A percentile compares a stretch with the other conserved stretches of the same genome.
These are phyloP conservation scores for Acrodontium crateriforme DNA, from an alignment of 2,329 filamentous ascomycete genomes.

Conservation along the genomic window DNA sequence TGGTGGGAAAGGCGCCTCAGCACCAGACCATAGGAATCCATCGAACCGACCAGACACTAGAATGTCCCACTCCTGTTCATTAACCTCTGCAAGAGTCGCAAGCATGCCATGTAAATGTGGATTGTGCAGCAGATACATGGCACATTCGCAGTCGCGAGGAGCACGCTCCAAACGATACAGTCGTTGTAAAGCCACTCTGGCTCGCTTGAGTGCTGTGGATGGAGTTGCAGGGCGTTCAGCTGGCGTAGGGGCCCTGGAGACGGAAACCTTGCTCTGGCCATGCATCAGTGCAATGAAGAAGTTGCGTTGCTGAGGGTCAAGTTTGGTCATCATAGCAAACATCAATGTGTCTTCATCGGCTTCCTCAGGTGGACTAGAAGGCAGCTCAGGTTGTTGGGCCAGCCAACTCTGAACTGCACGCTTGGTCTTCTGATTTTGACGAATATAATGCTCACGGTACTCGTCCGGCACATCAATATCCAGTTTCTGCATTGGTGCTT, in stretches of 20 bases:
- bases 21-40: slow-evolving; percentile 87
- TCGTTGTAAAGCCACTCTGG: slow-evolving; percentile 65
- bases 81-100: slow-evolving; percentile 75
- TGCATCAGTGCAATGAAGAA: slow-evolving; percentile 71
- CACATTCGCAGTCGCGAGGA: slow-evolving; percentile 74
- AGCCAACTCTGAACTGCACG: slow-evolving; percentile 88
- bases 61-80: slow-evolving; percentile 90
- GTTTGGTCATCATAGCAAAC: slow-evolving; percentile 83
- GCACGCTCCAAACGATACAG: slow-evolving; percentile 61
- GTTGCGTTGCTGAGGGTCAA: slow-evolving; percentile 60
- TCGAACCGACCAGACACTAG: slow-evolving; percentile 87
- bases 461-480: slow-evolving; percentile 92
- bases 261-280: slow-evolving; percentile 37
- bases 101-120: slow-evolving; percentile 72
- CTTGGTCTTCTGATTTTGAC: slow-evolving; percentile 84
- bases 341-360: slow-evolving; percentile 88
- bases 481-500: slow-evolving; percentile 58
- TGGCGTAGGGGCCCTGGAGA: slow-evolving; percentile 55
- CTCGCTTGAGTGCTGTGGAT: slow-evolving; percentile 60
- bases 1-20: slow-evolving; percentile 42
- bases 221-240: slow-evolving; percentile 18
- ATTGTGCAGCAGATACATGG: slow-evolving; percentile 75
- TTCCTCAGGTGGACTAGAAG: slow-evolving; percentile 66
- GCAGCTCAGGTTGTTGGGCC: slow-evolving; percentile 59
- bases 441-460: slow-evolving; percentile 81